Percentiles rank a stretch among this genome's conserved stretches.
Evolutionary conservation across 106 monocot genomes (phyloP).

Genomic region (Vanilla planifolia): DNA sequence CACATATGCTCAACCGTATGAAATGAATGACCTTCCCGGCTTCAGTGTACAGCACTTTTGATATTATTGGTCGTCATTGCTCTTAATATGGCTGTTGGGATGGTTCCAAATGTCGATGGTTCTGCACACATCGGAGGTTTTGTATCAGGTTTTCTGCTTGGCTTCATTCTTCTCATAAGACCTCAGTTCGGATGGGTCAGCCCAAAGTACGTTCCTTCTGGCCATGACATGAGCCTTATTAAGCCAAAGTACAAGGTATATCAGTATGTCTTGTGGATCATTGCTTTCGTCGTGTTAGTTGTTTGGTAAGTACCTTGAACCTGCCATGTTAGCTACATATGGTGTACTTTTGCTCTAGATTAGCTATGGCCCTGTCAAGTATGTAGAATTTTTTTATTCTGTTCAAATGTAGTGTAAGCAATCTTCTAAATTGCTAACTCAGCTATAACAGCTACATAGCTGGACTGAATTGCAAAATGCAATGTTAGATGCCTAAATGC

Average conservation of each 20-base stretch:
- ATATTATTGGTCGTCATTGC: slow-evolving; percentile 63
- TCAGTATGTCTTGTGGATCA: slow-evolving; percentile 43
- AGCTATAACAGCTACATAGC: too few relatives aligned
- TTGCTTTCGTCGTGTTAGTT: slow-evolving; percentile 27
- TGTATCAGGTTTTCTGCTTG: slow-evolving; percentile 59
- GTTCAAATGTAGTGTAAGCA: too few relatives aligned
- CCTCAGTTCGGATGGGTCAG: slow-evolving; percentile 54
- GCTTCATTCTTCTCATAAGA: slow-evolving; percentile 54
- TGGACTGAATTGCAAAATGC: too few relatives aligned
- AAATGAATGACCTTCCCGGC: slow-evolving; percentile 11
- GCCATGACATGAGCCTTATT: slow-evolving; percentile 5
- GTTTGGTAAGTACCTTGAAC: slow-evolving; percentile 40
- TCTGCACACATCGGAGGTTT: slow-evolving; percentile 72
- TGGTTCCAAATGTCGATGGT: slow-evolving; percentile 78
- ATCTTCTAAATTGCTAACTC: too few relatives aligned
- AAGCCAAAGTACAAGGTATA: slow-evolving; percentile 38
- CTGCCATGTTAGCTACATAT: too few relatives aligned
- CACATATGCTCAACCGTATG: neutral
- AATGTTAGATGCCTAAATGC: too few relatives aligned
- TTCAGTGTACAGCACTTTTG: slow-evolving; percentile 64
- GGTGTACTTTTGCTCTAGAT: too few relatives aligned
- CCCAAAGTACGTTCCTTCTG: slow-evolving; percentile 21
- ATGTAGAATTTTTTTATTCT: too few relatives aligned
- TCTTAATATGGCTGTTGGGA: slow-evolving; percentile 73
- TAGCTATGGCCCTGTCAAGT: too few relatives aligned